phyloP scores from a whole-genome alignment of 2,329 filamentous ascomycete species.

The Neurospora crassa region DNA sequence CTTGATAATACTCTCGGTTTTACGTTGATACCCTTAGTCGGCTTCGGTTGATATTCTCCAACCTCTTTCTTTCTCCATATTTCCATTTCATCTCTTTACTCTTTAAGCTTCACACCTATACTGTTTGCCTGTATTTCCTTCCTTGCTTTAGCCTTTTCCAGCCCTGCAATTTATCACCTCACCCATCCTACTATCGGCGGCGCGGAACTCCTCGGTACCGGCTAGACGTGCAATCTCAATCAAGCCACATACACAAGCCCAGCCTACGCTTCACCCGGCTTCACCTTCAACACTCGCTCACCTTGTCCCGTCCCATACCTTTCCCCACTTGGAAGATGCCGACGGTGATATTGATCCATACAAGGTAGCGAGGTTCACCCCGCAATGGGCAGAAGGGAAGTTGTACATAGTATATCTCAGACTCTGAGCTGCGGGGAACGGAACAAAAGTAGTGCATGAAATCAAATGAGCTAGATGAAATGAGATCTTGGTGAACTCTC shows the following conservation, averaged over 20 bases:
- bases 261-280: not conserved
- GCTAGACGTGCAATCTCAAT: not conserved
- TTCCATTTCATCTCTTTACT: no score
- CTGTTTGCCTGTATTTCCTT: no score
- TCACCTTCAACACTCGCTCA: not conserved
- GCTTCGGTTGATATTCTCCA: no score
- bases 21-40: no score
- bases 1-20: no score
- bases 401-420: not conserved
- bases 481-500: not conserved
- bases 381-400: not conserved
- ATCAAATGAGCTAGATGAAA: not conserved
- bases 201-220: not conserved
- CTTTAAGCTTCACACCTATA: no score
- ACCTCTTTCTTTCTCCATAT: no score
- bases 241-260: not conserved
- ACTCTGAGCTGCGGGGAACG: not conserved
- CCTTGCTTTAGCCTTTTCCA: no score
- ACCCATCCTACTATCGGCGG: no score
- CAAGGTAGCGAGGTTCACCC: not conserved
- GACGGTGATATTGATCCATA: not conserved
- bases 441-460: not conserved
- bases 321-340: not conserved
- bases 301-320: not conserved
- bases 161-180: no score